Evolutionary conservation across 306 rosid species (phyloP), one percentile per base, ranked within the genome.

Genomic region (Corylus heterophylla): DNA sequence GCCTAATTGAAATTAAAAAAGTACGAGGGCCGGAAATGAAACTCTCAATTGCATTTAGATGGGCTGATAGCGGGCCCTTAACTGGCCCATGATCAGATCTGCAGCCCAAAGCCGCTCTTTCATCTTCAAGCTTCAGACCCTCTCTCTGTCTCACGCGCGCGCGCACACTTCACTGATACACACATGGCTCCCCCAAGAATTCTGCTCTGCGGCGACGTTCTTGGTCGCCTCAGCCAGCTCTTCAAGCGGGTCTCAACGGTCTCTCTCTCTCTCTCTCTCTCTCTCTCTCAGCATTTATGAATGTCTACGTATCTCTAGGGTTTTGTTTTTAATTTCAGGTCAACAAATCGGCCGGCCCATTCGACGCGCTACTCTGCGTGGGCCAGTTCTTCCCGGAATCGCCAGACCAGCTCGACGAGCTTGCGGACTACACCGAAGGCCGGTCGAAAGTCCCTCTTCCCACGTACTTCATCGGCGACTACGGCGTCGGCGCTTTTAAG

Each of bases 341-440:
- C 54, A 95, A 87, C 90, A 93, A 95, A 87, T 91, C 98, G 31
- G 98, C 99, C 42, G 99, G 98, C 50, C 99, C 99, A 20, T 95
- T 95, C 83, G 98, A 95, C 71, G 97, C 91, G 58, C 84, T 95
- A 12, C 81, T 93, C 44, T 95, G 99, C 81, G 98, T 93, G 11
- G 99, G 98, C 0, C 98, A 93, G 74, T 95, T 95, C 89, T 95
- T 95, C 79, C 99, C 99, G 0, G 93, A 95, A 83, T 87, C 94
- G 29, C 82, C 88, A 29, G 96, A 91, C 9, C 92, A 74, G 63
- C 78, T 93, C 22, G 90, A 81, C 6, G 97, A 95, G 80, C 85
- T 93, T 74, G 66, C 70, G 71, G 83, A 78, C 31, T 95, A 78
- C 78, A 64, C 90, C 6, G 92, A 95, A 85, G 94, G 97, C 78